These are phyloP conservation scores for Rhodotorula sp. DNA, from an alignment of 1,284 basidiomycete genomes.

Conservation along the genomic window DNA sequence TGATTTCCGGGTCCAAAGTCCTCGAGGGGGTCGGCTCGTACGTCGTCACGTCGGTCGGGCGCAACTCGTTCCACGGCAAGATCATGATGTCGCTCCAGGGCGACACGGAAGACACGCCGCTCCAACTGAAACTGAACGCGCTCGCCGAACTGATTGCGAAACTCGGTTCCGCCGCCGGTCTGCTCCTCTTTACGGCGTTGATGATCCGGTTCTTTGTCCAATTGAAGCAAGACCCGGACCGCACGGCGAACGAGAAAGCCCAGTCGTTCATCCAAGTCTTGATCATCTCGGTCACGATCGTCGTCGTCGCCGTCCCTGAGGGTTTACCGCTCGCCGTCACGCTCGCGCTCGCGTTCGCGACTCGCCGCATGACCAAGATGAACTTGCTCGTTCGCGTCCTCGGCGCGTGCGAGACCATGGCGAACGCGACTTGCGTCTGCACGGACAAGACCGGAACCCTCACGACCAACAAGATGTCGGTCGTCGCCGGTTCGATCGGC, in stretches of 20 bases:
- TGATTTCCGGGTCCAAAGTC: conserved; percentile 91
- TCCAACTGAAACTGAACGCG: conserved; percentile 89
- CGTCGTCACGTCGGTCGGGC: conserved; percentile 87
- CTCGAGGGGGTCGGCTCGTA: conserved; percentile 92
- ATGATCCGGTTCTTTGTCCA: conserved; percentile 67
- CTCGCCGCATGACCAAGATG: conserved; percentile 92
- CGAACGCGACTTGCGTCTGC: conserved; percentile 79
- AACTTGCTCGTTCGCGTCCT: conserved; percentile 93
- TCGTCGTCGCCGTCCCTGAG: conserved; percentile 96
- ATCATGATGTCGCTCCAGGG: conserved; percentile 87
- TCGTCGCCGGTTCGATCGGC: conserved; percentile 93
- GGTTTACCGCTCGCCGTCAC: conserved; percentile 88
- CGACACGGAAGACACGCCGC: conserved; percentile 80
- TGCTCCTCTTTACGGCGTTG: conserved; percentile 75
- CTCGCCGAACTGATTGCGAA: conserved; percentile 94
- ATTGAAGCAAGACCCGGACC: conserved; percentile 27
- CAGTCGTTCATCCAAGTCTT: conserved; percentile 90
- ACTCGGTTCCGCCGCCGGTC: conserved; percentile 76
- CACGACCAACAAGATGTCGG: conserved; percentile 91
- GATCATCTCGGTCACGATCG: conserved; percentile 89
- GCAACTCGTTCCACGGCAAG: conserved; percentile 89
- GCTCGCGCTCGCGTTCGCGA: conserved; percentile 92
- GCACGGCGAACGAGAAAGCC: conserved; percentile 76
- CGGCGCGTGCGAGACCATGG: conserved; percentile 97
- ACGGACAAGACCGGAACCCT: conserved; percentile 56